Conservation (phyloP, 371 early-diverging fungal species). For the Rhizomucor miehei region DNA sequence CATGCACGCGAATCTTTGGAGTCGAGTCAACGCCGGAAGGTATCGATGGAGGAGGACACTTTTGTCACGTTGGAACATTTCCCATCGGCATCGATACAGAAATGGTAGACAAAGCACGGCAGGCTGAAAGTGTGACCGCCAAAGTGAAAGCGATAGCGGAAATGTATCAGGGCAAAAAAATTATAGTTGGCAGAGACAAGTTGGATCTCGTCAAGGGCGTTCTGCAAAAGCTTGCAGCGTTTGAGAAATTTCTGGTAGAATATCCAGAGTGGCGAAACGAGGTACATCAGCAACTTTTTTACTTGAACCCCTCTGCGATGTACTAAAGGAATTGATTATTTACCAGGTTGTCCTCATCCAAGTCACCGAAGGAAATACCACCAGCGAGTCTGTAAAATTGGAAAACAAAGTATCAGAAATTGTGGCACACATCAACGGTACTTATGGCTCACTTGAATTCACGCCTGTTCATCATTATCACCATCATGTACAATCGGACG, state of each 20-base stretch:
- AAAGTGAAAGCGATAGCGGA: conserved; percentile 79
- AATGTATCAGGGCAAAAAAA: conserved; percentile 89
- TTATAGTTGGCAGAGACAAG: conserved; percentile 98
- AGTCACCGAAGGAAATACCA: conserved; percentile 52
- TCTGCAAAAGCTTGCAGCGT: conserved; percentile 93
- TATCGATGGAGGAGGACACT: conserved; percentile 71
- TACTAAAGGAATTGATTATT: too few relatives aligned
- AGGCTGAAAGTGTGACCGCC: conserved; percentile 49
- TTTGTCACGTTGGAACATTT: conserved; percentile 84
- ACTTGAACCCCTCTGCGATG: too few relatives aligned
- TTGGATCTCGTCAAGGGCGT: conserved; percentile 98
- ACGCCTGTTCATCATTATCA: conserved; percentile 95
- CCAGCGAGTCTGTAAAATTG: conserved; percentile 55
- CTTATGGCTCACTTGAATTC: conserved; percentile 92
- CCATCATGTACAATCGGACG: conserved; percentile 89
- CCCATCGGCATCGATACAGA: conserved; percentile 96
- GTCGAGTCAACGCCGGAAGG: conserved; percentile 85
- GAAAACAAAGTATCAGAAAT: conserved; percentile 87
- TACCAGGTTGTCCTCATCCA: conserved; percentile 87
- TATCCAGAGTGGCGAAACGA: conserved; percentile 90
- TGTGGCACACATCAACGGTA: conserved; percentile 92
- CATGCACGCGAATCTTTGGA: conserved; percentile 88
- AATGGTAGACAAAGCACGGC: conserved; percentile 37
- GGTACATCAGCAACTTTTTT: conserved; percentile 23
- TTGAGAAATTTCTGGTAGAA: conserved; percentile 86